Base-by-base conservation (phyloP, 345 rosid species). In the Citrus unshiu region DNA sequence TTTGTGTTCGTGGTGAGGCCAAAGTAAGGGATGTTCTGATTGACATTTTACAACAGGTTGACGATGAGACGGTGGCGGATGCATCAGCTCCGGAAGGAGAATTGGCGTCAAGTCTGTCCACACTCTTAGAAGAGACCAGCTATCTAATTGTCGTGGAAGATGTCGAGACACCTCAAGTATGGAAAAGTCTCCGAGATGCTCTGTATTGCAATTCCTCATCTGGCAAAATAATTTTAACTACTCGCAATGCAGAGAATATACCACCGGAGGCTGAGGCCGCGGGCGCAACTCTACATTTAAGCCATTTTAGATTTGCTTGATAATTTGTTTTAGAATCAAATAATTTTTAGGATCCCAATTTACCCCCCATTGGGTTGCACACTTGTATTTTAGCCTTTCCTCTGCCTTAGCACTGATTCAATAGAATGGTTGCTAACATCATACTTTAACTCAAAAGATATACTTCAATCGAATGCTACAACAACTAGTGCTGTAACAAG, bases 11-110 rank as follows among this genome's bases (percentile, higher is more conserved):
- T 16, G 37, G 62, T 21, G 78, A 75, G 10, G 37, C 63, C 73
- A 46, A 37, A 13, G 79, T 59, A 46, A 81, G 72, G 49, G 67
- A 79, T 35, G 59, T 83, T 14, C 9, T 87, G 16, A 8, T 62
- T 30, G 77, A 72, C 49, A 71, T 83, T 24, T 7, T 81, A n/a
- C 70, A 67, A n/a, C 83, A 81, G 71, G 37, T 81, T 63, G 34
- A 58, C 18, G 24, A 40, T 18, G 30, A 35, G 61, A 66, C 56
- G 24, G 67, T 32, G 19, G 81, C 76, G 72, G 75, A 61, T 43
- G 43, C 69, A 35, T 6, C 68, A 21, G 22, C 13, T 2, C 4
- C 49, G 3, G 46, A 66, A 34, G 70, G 75, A 37, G 66, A 78
- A 62, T 2, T 84, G 39, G 16, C 24, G 46, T 40, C 67, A 4